phyloP scores from a whole-genome alignment of 2,329 filamentous ascomycete genomes.

The Cordyceps fumosorosea region DNA sequence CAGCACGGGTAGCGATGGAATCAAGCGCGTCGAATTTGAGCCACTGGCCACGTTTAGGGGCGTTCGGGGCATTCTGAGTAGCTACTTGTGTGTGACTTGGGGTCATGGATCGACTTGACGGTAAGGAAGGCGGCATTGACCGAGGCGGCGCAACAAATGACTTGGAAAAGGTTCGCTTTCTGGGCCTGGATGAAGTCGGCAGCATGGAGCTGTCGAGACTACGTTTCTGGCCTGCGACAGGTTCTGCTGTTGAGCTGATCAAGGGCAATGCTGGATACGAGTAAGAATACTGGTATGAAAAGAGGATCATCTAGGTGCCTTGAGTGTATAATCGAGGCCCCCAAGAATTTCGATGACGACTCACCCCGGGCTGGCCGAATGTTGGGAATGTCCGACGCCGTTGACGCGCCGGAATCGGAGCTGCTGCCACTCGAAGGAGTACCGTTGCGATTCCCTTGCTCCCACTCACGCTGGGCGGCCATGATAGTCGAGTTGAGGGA shows the following conservation, averaged over 20 bases:
- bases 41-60: background rate
- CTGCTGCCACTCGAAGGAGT: background rate
- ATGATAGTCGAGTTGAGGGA: constrained; percentile 19
- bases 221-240: background rate
- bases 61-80: background rate
- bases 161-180: background rate
- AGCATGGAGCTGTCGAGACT: background rate
- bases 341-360: background rate
- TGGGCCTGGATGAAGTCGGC: background rate
- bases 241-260: background rate
- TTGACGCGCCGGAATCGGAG: background rate
- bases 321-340: background rate
- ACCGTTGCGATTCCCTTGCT: constrained; percentile 1
- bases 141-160: background rate
- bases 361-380: background rate
- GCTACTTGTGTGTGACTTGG: background rate
- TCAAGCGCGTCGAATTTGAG: background rate
- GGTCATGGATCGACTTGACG: background rate
- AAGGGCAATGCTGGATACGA: background rate
- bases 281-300: background rate
- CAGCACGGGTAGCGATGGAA: background rate
- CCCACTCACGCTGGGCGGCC: constrained; percentile 26
- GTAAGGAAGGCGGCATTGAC: background rate
- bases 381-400: background rate
- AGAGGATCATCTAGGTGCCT: too few species aligned